A percentile compares a stretch with the other conserved stretches of the same genome.
Conservation (phyloP, 108 stramenopile genomes). For the Cyclotella distinguenda region DNA sequence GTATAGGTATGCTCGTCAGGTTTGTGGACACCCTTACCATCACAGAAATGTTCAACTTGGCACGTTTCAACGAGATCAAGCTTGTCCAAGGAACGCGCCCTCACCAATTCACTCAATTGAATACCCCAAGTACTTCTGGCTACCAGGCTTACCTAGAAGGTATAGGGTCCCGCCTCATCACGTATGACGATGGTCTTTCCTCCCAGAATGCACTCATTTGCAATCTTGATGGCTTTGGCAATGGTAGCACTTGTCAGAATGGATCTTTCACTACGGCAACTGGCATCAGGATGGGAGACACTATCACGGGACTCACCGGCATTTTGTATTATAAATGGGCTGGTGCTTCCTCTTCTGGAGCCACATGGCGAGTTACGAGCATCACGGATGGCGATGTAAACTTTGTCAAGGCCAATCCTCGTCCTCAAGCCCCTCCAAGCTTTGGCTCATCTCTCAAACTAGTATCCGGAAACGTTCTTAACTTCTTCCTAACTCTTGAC, state of each 20-base stretch:
- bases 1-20: constrained; percentile 28
- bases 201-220: constrained; percentile 1
- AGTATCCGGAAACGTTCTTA: constrained; percentile 36
- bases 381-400: constrained; percentile 4
- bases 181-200: constrained; percentile 34
- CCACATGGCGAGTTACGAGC: constrained; percentile 25
- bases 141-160: constrained; percentile 14
- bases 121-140: constrained; percentile 19
- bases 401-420: constrained; percentile 22
- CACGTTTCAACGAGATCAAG: constrained; percentile 35
- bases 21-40: constrained; percentile 22
- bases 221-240: constrained; percentile 25
- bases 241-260: not conserved
- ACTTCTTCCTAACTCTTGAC: constrained; percentile 46
- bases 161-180: constrained; percentile 25
- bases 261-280: constrained; percentile 16
- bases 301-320: constrained; percentile 20
- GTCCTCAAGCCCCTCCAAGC: constrained; percentile 18
- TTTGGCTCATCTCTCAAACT: constrained; percentile 8
- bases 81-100: constrained; percentile 20
- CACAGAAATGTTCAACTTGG: constrained; percentile 37
- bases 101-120: constrained; percentile 30
- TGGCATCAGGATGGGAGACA: constrained; percentile 34
- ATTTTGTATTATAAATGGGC: constrained; percentile 28
- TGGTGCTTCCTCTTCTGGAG: constrained; percentile 3